phyloP scores from a whole-genome alignment of 2,329 filamentous ascomycete genomes.

The Sarocladium oryzae region DNA sequence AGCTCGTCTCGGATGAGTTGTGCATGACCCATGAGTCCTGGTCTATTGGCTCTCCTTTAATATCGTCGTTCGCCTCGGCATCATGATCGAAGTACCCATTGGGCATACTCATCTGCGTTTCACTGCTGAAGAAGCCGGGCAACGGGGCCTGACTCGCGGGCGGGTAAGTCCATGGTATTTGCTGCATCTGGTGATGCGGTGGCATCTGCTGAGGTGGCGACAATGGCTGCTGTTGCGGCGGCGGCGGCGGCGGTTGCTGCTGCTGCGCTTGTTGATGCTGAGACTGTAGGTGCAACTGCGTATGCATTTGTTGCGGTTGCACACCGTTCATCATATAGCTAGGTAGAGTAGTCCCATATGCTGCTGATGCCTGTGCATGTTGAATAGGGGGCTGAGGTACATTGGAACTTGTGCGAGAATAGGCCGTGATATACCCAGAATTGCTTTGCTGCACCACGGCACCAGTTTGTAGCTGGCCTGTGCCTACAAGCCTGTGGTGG shows the following conservation, averaged over 20 bases:
- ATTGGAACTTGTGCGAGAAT: background rate
- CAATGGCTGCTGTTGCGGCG: background rate
- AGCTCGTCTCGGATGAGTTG: background rate
- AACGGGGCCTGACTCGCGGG: background rate
- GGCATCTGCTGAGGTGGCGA: background rate
- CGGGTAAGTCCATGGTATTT: background rate
- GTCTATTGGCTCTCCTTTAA: background rate
- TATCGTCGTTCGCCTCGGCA: background rate
- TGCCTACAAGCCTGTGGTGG: background rate
- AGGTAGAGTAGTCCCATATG: background rate
- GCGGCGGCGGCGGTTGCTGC: background rate
- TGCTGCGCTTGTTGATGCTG: background rate
- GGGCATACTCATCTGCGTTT: background rate
- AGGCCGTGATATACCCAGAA: background rate
- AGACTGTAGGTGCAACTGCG: background rate
- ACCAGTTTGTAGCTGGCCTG: background rate
- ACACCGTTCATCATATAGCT: background rate
- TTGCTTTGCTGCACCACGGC: background rate
- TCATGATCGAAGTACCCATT: constrained; percentile 1
- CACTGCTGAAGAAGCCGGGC: background rate
- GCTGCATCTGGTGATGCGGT: background rate
- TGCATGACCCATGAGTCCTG: background rate
- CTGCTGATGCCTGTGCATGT: background rate
- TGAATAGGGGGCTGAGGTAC: background rate
- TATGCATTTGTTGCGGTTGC: background rate